A percentile compares a stretch with the other conserved stretches of the same genome.
Evolutionary conservation across 495 filamentous ascomycete species (phyloP).

Genomic region (Talaromyces wortmannii): DNA sequence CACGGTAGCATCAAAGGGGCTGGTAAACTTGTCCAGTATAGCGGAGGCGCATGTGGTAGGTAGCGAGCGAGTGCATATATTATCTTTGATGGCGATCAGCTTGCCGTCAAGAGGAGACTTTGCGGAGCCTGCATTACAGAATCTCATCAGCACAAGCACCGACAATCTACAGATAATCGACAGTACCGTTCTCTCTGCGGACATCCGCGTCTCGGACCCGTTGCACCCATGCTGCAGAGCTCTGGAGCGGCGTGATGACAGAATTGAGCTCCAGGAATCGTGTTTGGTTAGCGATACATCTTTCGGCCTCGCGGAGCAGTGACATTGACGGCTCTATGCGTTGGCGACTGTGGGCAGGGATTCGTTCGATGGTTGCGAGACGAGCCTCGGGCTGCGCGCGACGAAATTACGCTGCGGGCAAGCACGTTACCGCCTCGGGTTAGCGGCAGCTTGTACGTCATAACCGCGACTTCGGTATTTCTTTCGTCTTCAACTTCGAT

Average conservation of each 20-base stretch:
- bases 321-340: conserved; percentile 27
- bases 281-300: conserved; percentile 39
- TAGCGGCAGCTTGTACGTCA: not conserved
- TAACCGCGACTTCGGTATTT: not conserved
- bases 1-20: conserved; percentile 82
- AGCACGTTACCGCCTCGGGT: not conserved
- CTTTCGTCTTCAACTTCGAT: not conserved
- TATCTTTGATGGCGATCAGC: conserved; percentile 81
- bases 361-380: not conserved
- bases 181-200: conserved; percentile 28
- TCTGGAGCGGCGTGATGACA: conserved; percentile 34
- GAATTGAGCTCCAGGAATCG: conserved; percentile 33
- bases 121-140: conserved; percentile 14
- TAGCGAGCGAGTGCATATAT: conserved; percentile 65
- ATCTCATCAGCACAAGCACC: not conserved
- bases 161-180: not conserved
- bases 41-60: conserved; percentile 77
- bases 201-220: conserved; percentile 30
- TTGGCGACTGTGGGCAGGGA: not conserved
- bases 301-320: conserved; percentile 43
- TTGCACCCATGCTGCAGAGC: conserved; percentile 23
- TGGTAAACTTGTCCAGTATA: conserved; percentile 61
- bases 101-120: conserved; percentile 40
- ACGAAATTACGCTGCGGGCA: not conserved
- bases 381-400: too few species aligned